Evolutionary conservation across 2,329 filamentous ascomycete genomes (phyloP), one percentile per base, ranked within the genome.

Genomic region (Ceratocystiopsis brevicomis): DNA sequence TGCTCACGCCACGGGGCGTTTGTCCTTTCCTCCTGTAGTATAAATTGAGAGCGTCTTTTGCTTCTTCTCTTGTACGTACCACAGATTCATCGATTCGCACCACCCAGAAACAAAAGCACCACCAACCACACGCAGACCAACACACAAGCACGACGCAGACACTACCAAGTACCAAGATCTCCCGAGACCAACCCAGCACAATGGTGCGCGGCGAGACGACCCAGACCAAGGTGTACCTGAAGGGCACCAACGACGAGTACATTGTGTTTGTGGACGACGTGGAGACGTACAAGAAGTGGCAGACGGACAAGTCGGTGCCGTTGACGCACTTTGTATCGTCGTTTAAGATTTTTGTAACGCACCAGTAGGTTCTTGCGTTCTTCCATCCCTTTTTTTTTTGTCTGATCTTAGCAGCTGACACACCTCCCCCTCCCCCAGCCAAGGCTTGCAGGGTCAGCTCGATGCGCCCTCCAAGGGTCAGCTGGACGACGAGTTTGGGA

Each of bases 291-390:
- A 68, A 82, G 61, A 78, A 88, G 61, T 96, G 88, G 88, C 76
- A 78, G 67, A 65, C 59, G 5, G 88, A 96, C 67, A 77, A 74
- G 57, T 78, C 72, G 30, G 66, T 90, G 30, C 81, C 90, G 35
- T 65, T 96, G 40, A 72, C 82, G 1, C 78, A 95, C 55, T 87
- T 98, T 45, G 72, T 96, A 44, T 84, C 78, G 46, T 71, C 81
- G 9, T 96, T 84, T 70, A 83, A 93, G 70, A 69, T 98, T 56
- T 93, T 94, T 56, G 67, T 81, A 38, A 93, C 86, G 34, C 82
- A 92, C 67, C 81, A 79, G 87, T 95, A 71, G 65, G 81, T 16
- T 16, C 16, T 37, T n/a, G n/a, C n/a, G n/a, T n/a, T n/a, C n/a
- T n/a, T n/a, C n/a, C n/a, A n/a, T n/a, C n/a, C n/a, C 36, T 34